phyloP scores from a whole-genome alignment of 179 eudicot species.

The Corrigiola litoralis region DNA sequence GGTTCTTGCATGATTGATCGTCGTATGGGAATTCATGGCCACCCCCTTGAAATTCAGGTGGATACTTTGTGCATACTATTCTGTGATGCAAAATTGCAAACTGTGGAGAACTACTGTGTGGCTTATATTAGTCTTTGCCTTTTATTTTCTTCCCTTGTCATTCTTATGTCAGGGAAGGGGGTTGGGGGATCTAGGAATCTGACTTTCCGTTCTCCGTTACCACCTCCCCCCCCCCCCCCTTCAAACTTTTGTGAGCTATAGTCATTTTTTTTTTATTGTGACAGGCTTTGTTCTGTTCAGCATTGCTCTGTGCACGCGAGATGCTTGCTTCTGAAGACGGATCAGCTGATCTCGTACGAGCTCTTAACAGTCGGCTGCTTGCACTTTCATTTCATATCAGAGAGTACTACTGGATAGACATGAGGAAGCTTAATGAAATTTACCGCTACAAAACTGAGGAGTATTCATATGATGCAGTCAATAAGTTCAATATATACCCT shows the following conservation, averaged over 20 bases:
- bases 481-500: conserved; percentile 92
- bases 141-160: too few relatives aligned
- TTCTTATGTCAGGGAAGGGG: too few relatives aligned
- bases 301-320: conserved; percentile 81
- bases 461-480: conserved; percentile 93
- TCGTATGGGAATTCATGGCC: conserved; percentile 99
- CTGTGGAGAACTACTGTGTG: neutral
- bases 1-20: conserved; percentile 99
- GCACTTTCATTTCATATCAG: conserved; percentile 83
- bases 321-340: conserved; percentile 84
- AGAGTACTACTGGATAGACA: conserved; percentile 82
- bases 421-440: conserved; percentile 75
- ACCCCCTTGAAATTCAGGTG: conserved; percentile 97
- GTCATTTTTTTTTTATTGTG: neutral
- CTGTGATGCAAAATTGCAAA: neutral
- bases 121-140: neutral
- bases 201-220: neutral
- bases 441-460: conserved; percentile 91
- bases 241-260: neutral
- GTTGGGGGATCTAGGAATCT: neutral
- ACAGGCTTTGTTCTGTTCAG: conserved; percentile 84
- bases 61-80: neutral
- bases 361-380: conserved; percentile 69
- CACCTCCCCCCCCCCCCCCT: neutral
- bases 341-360: conserved; percentile 62